A percentile compares a stretch with the other conserved stretches of the same genome.
These are phyloP conservation scores for Globisporangium okanoganense DNA, from an alignment of 352 stramenopile genomes.

Conservation along the genomic window DNA sequence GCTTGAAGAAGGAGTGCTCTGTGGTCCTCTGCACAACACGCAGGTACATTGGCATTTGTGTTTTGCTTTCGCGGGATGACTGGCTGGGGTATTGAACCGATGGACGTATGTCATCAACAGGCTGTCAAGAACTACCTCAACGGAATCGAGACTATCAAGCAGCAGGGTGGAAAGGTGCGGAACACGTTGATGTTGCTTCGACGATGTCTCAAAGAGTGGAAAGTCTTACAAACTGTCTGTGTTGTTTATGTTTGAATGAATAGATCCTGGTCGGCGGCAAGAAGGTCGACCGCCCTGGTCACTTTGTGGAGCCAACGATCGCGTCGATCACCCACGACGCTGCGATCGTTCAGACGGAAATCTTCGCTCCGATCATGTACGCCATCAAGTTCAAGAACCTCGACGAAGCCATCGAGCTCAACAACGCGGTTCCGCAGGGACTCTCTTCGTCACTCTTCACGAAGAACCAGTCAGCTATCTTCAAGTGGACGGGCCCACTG, in stretches of 20 bases:
- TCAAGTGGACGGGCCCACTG: constrained; percentile 88
- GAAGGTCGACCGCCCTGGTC: constrained; percentile 64
- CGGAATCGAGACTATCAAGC: constrained; percentile 81
- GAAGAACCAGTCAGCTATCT: constrained; percentile 89
- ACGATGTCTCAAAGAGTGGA: neutral
- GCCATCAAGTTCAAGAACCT: constrained; percentile 88
- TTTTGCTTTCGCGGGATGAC: neutral
- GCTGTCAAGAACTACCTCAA: constrained; percentile 86
- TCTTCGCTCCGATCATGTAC: constrained; percentile 91
- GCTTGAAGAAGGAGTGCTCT: constrained; percentile 80
- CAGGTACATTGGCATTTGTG: constrained; percentile 19
- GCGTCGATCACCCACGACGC: constrained; percentile 79
- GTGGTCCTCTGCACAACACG: constrained; percentile 67
- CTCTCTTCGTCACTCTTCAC: constrained; percentile 91
- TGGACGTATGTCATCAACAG: constrained; percentile 14
- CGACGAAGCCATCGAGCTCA: constrained; percentile 89
- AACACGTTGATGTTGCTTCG: constrained; percentile 1
- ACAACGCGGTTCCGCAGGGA: constrained; percentile 91
- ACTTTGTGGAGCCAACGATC: constrained; percentile 92
- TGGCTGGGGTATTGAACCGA: neutral
- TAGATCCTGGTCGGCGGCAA: constrained; percentile 87
- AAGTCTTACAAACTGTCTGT: neutral
- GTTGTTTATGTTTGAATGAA: constrained; percentile 4
- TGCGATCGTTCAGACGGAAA: constrained; percentile 88
- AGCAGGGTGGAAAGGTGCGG: constrained; percentile 80